Conservation (phyloP, 495 filamentous ascomycete species). For the Aspergillus nanangensis region DNA sequence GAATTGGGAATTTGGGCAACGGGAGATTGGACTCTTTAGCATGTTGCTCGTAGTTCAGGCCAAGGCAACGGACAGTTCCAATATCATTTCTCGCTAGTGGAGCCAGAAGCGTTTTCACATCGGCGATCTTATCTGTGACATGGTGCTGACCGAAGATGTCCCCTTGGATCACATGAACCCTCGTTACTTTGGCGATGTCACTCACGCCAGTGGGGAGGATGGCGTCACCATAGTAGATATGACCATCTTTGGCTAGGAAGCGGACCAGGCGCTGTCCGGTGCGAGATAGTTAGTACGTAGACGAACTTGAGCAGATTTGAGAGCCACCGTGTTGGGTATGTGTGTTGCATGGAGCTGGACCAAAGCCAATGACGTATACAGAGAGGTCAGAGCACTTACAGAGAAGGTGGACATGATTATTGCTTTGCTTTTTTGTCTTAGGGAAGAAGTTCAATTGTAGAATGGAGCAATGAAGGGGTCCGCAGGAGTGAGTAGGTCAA, state of each 20-base stretch:
- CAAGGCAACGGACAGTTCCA: slow-evolving; percentile 71
- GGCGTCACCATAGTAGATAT: slow-evolving; percentile 79
- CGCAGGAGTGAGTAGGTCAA: too few species aligned
- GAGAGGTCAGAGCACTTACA: too few species aligned
- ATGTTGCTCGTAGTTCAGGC: slow-evolving; percentile 78
- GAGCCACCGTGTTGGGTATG: too few species aligned
- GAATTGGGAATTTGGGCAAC: slow-evolving; percentile 68
- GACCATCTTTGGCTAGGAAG: slow-evolving; percentile 72
- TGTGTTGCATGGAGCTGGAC: too few species aligned
- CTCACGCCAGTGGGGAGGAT: slow-evolving; percentile 62
- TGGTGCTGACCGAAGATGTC: slow-evolving; percentile 68
- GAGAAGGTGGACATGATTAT: too few species aligned
- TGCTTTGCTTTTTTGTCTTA: too few species aligned
- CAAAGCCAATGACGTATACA: too few species aligned
- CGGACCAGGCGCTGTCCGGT: slow-evolving; percentile 63
- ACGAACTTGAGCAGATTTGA: too few species aligned
- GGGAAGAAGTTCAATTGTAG: too few species aligned
- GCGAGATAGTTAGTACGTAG: background rate
- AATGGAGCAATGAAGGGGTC: too few species aligned
- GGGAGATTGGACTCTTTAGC: slow-evolving; percentile 74
- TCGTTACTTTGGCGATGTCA: slow-evolving; percentile 62
- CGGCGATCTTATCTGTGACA: slow-evolving; percentile 64
- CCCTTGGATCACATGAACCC: slow-evolving; percentile 65
- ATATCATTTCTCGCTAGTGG: slow-evolving; percentile 66
- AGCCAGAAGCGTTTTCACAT: slow-evolving; percentile 62